phyloP scores from a whole-genome alignment of 179 eudicot species.

The Heliamphora pulchella region DNA sequence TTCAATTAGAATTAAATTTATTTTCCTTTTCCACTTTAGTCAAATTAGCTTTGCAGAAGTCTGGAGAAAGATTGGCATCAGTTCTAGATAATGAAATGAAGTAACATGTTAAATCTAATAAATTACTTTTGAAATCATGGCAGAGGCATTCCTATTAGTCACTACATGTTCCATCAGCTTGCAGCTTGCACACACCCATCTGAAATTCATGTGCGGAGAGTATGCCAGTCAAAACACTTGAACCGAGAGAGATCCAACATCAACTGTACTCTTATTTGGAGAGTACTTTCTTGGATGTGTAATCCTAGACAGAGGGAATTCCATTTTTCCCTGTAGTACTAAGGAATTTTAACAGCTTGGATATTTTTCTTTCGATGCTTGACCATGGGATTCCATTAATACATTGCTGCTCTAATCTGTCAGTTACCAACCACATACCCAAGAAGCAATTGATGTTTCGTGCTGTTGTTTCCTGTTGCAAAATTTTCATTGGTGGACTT shows the following conservation, averaged over 20 bases:
- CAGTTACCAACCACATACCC: neutral
- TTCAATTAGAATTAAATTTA: too few species aligned
- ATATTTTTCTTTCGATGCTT: neutral
- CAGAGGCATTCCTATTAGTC: neutral
- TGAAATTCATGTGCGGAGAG: slow-evolving; percentile 9
- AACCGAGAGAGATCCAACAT: neutral
- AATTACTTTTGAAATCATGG: neutral
- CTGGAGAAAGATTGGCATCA: neutral
- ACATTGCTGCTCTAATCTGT: neutral
- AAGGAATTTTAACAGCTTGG: too few species aligned
- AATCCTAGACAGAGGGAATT: neutral
- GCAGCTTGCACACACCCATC: neutral
- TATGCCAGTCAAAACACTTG: too few species aligned
- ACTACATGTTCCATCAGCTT: neutral
- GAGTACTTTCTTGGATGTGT: neutral
- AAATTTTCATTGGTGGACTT: neutral
- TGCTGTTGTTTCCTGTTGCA: neutral
- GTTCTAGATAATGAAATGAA: neutral
- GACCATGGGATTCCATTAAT: neutral
- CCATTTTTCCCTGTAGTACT: neutral
- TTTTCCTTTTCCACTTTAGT: neutral
- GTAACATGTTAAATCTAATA: neutral
- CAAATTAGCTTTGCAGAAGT: neutral
- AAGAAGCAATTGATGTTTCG: neutral
- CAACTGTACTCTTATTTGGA: neutral